phyloP scores from a whole-genome alignment of 352 stramenopile genomes.

The Globisporangium spinosum region DNA sequence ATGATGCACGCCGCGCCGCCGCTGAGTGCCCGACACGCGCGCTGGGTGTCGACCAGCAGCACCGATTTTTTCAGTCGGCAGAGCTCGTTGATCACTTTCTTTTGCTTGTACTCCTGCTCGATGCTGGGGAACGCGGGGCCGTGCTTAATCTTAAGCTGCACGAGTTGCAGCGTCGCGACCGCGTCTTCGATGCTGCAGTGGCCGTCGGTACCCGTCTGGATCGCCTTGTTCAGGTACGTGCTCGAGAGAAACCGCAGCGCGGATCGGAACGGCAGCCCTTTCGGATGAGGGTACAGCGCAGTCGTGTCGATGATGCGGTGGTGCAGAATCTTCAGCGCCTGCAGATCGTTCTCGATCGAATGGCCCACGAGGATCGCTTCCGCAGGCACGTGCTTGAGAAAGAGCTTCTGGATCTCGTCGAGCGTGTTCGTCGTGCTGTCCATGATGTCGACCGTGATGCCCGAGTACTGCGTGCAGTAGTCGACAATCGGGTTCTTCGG shows the following conservation, averaged over 20 bases:
- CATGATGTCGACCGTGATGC: constrained; percentile 82
- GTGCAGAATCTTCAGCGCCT: constrained; percentile 66
- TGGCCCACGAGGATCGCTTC: constrained; percentile 85
- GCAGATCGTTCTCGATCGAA: constrained; percentile 86
- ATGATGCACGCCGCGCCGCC: constrained; percentile 61
- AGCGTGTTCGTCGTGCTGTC: constrained; percentile 57
- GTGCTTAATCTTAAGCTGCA: constrained; percentile 73
- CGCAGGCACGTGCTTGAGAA: constrained; percentile 53
- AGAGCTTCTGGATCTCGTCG: constrained; percentile 57
- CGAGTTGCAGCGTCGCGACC: constrained; percentile 68
- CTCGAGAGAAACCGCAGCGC: constrained; percentile 71
- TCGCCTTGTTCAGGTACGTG: constrained; percentile 64
- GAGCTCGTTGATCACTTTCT: constrained; percentile 79
- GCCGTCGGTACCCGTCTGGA: constrained; percentile 66
- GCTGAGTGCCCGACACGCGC: constrained; percentile 58
- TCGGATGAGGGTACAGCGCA: constrained; percentile 78
- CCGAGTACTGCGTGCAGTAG: constrained; percentile 86
- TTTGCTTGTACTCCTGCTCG: constrained; percentile 67
- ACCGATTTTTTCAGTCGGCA: constrained; percentile 67
- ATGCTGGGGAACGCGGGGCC: constrained; percentile 71
- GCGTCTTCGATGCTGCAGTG: constrained; percentile 85
- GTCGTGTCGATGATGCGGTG: constrained; percentile 77
- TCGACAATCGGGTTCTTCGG: constrained; percentile 81
- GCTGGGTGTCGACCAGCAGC: constrained; percentile 68
- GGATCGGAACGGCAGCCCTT: constrained; percentile 71